Percentiles rank a stretch among this genome's conserved stretches.
These are phyloP conservation scores for Coemansia sp. DNA, from an alignment of 192 early-diverging fungal genomes.

Conservation along the genomic window DNA sequence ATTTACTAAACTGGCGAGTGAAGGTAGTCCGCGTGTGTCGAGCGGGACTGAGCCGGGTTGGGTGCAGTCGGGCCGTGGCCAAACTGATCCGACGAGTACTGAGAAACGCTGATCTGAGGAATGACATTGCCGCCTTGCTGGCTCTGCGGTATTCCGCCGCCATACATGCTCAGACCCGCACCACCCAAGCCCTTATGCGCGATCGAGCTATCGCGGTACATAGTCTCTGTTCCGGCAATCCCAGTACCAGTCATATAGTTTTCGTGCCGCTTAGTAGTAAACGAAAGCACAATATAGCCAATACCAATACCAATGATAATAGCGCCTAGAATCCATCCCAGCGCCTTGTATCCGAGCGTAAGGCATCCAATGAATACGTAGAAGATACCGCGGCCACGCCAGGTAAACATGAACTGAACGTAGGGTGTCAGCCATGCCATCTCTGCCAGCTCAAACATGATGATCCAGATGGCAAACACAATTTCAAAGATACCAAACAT, in stretches of 20 bases:
- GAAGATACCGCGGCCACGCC: constrained; percentile 50
- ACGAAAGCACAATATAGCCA: constrained; percentile 39
- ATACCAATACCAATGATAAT: constrained; percentile 46
- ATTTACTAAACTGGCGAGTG: constrained; percentile 28
- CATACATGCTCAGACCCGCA: not conserved
- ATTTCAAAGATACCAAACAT: constrained; percentile 54
- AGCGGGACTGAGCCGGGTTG: constrained; percentile 14
- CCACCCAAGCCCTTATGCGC: constrained; percentile 2
- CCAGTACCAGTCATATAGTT: constrained; percentile 26
- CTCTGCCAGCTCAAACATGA: constrained; percentile 47
- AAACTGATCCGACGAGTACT: constrained; percentile 2
- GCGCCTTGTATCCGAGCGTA: constrained; percentile 39
- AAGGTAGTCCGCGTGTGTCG: constrained; percentile 28
- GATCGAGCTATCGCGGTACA: constrained; percentile 4
- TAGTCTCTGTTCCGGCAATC: constrained; percentile 17
- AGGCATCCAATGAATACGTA: constrained; percentile 56
- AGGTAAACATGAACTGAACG: constrained; percentile 56
- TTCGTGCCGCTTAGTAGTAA: constrained; percentile 43
- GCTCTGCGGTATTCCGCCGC: not conserved
- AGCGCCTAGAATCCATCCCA: constrained; percentile 46
- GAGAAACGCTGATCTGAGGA: not conserved
- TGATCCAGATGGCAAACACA: constrained; percentile 49
- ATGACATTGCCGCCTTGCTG: not conserved
- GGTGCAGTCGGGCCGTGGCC: not conserved
- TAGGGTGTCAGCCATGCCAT: constrained; percentile 41